Percentiles rank a stretch among this genome's conserved stretches.
phyloP scores from a whole-genome alignment of 2,329 filamentous ascomycete genomes.

The Xylariaceae sp. region DNA sequence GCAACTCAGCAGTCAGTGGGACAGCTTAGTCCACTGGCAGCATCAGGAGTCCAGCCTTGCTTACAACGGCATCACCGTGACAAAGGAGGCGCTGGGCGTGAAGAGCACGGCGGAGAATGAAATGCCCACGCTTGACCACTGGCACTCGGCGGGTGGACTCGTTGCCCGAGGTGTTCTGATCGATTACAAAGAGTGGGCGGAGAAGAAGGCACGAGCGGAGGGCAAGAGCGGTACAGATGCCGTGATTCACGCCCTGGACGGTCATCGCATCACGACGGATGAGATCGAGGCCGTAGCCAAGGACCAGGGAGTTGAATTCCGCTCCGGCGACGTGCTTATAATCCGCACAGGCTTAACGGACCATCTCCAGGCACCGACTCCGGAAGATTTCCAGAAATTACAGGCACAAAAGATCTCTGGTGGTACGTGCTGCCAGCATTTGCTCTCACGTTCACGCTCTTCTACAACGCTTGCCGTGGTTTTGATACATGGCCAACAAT shows the following conservation, averaged over 20 bases:
- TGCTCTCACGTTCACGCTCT: not conserved
- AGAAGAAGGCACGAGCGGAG: slow-evolving; percentile 43
- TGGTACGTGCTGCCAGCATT: slow-evolving; percentile 6
- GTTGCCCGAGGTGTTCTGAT: slow-evolving; percentile 56
- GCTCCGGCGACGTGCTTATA: slow-evolving; percentile 64
- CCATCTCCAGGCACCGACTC: slow-evolving; percentile 48
- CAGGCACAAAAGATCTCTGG: slow-evolving; percentile 32
- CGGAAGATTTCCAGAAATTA: slow-evolving; percentile 35
- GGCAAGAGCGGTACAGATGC: slow-evolving; percentile 42
- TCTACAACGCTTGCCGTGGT: no score
- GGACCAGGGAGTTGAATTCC: slow-evolving; percentile 61
- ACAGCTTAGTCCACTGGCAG: slow-evolving; percentile 49
- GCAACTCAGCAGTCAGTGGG: slow-evolving; percentile 56
- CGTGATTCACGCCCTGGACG: slow-evolving; percentile 49
- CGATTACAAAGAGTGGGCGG: slow-evolving; percentile 45
- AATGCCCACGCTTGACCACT: slow-evolving; percentile 46
- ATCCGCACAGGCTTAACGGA: slow-evolving; percentile 63
- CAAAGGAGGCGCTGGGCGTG: slow-evolving; percentile 31
- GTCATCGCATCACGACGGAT: slow-evolving; percentile 50
- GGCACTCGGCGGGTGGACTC: slow-evolving; percentile 50
- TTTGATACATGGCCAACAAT: no score
- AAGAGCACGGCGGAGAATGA: slow-evolving; percentile 31
- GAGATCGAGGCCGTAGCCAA: slow-evolving; percentile 58
- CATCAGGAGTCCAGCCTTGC: slow-evolving; percentile 41
- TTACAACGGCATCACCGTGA: slow-evolving; percentile 50